Conservation (phyloP, 208 protist species). For the Angomonas desouzai region DNA sequence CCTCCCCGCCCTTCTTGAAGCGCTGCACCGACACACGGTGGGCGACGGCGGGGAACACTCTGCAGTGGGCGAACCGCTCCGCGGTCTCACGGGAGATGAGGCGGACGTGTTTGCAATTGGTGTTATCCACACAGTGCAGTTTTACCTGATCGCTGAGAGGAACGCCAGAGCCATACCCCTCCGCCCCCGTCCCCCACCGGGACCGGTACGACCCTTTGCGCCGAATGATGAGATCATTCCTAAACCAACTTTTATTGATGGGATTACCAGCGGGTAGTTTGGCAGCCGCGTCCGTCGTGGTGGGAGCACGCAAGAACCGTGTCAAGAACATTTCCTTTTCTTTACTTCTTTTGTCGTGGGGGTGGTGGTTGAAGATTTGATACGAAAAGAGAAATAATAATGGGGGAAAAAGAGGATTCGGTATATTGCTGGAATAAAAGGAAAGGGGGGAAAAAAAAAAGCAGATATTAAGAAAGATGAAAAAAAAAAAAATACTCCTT, state of each 20-base stretch:
- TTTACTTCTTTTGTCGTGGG: too few species aligned
- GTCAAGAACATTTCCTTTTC: constrained; percentile 29
- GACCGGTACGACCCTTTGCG: constrained; percentile 80
- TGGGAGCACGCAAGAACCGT: constrained; percentile 34
- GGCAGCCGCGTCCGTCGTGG: constrained; percentile 77
- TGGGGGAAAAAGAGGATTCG: too few species aligned
- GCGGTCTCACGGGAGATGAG: constrained; percentile 82
- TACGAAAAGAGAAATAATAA: too few species aligned
- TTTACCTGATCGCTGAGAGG: constrained; percentile 87
- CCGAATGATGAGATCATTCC: constrained; percentile 82
- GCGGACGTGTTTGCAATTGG: constrained; percentile 89
- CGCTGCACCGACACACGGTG: constrained; percentile 88
- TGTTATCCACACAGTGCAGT: constrained; percentile 92
- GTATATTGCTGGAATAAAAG: too few species aligned
- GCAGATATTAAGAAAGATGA: too few species aligned
- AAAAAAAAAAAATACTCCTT: too few species aligned
- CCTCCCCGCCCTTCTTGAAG: constrained; percentile 77
- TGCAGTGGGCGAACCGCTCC: constrained; percentile 88
- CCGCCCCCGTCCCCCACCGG: constrained; percentile 80
- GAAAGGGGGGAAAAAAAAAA: too few species aligned
- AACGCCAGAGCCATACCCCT: constrained; percentile 77
- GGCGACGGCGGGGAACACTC: constrained; percentile 82
- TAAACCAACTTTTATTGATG: constrained; percentile 81
- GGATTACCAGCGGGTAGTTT: constrained; percentile 86
- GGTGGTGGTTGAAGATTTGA: too few species aligned